Evolutionary conservation across 768 basidiomycete genomes (phyloP).

Genomic region (Mycena venus): DNA sequence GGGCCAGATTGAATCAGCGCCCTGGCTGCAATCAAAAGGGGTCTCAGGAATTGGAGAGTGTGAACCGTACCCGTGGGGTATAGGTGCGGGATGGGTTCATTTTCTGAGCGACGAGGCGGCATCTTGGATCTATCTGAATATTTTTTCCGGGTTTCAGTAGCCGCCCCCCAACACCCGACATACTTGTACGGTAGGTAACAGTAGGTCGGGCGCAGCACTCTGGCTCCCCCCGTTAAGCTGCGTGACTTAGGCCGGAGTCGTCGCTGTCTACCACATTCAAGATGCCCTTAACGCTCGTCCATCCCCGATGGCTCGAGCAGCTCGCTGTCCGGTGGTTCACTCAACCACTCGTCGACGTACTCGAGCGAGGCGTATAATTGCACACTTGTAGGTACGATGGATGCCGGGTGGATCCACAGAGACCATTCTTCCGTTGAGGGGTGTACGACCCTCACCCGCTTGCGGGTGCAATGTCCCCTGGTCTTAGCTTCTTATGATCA

Average conservation of each 20-base stretch:
- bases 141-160: too few species aligned
- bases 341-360: neutral
- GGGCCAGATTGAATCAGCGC: too few species aligned
- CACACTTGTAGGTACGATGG: neutral
- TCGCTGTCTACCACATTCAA: too few species aligned
- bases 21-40: slow-evolving; percentile 48
- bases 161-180: too few species aligned
- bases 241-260: too few species aligned
- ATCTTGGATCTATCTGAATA: slow-evolving; percentile 72
- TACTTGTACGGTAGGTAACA: too few species aligned
- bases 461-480: too few species aligned
- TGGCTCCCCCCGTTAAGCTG: too few species aligned
- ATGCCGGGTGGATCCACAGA: neutral
- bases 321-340: neutral
- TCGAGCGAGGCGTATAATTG: neutral
- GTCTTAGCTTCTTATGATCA: too few species aligned
- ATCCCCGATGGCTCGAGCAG: neutral
- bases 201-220: too few species aligned
- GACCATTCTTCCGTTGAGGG: neutral
- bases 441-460: neutral
- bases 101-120: slow-evolving; percentile 75
- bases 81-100: slow-evolving; percentile 81
- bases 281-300: neutral
- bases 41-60: neutral
- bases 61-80: slow-evolving; percentile 65